phyloP scores from a whole-genome alignment of 2,329 filamentous ascomycete genomes.

The Fusarium irregulare region DNA sequence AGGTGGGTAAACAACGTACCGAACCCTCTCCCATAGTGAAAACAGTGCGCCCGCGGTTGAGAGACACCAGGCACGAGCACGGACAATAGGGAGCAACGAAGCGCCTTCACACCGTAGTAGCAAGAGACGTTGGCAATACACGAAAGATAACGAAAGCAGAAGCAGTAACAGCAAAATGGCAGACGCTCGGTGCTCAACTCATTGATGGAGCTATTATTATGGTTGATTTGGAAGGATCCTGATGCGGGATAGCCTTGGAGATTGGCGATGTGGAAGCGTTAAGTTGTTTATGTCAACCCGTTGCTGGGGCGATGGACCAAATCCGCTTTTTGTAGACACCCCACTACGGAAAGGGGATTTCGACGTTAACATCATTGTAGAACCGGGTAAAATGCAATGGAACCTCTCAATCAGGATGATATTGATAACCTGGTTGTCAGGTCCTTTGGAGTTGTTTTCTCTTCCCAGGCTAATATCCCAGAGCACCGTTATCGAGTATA shows the following conservation, averaged over 20 bases:
- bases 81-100: slow-evolving; percentile 53
- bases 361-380: background rate
- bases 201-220: slow-evolving; percentile 44
- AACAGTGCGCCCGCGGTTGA: slow-evolving; percentile 39
- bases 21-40: slow-evolving; percentile 51
- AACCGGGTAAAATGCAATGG: slow-evolving; percentile 9
- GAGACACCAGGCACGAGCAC: slow-evolving; percentile 39
- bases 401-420: background rate
- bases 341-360: slow-evolving; percentile 10
- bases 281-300: slow-evolving; percentile 38
- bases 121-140: slow-evolving; percentile 44
- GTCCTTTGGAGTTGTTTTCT: background rate
- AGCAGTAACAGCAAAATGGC: slow-evolving; percentile 18
- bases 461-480: background rate
- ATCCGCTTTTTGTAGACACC: slow-evolving; percentile 9
- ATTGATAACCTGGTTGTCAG: background rate
- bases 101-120: slow-evolving; percentile 45
- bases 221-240: slow-evolving; percentile 37
- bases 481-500: background rate
- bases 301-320: slow-evolving; percentile 36
- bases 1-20: slow-evolving; percentile 36
- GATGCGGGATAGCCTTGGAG: slow-evolving; percentile 41
- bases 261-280: slow-evolving; percentile 44
- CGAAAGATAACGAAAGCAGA: background rate
- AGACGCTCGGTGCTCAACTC: slow-evolving; percentile 16